Conservation (phyloP, 192 early-diverging fungal genomes). For the Irineochytrium annulatum region DNA sequence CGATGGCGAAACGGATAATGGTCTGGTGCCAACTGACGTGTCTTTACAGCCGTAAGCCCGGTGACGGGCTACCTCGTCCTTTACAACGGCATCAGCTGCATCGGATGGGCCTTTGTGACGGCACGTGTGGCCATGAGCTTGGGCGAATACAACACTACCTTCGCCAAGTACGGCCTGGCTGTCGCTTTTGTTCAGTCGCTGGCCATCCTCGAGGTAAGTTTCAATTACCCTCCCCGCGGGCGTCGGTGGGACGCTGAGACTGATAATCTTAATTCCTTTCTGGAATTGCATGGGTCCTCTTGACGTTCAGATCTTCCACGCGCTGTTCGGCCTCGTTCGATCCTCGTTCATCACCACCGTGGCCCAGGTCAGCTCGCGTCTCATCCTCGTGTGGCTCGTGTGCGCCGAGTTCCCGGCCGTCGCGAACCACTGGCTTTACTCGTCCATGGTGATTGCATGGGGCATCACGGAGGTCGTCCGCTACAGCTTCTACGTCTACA, state of each 20-base stretch:
- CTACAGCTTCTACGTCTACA: slow-evolving; percentile 84
- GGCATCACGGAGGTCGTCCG: slow-evolving; percentile 85
- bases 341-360: slow-evolving; percentile 74
- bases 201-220: background rate
- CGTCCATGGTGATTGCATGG: slow-evolving; percentile 89
- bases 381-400: slow-evolving; percentile 81
- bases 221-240: background rate
- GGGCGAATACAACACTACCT: background rate
- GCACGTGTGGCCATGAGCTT: slow-evolving; percentile 16
- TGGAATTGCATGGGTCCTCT: background rate
- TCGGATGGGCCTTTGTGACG: slow-evolving; percentile 79
- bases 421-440: slow-evolving; percentile 60
- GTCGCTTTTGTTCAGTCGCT: background rate
- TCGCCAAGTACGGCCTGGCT: background rate
- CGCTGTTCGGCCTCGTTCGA: slow-evolving; percentile 68
- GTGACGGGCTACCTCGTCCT: slow-evolving; percentile 66
- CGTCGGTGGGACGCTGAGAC: background rate
- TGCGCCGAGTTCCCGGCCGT: slow-evolving; percentile 60
- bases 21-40: too few species aligned
- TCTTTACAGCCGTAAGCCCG: background rate
- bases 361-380: slow-evolving; percentile 83
- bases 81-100: slow-evolving; percentile 80
- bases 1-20: background rate
- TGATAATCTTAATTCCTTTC: background rate
- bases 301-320: slow-evolving; percentile 19